Conservation (phyloP, 306 rosid species). For the Casuarina cunninghamiana region DNA sequence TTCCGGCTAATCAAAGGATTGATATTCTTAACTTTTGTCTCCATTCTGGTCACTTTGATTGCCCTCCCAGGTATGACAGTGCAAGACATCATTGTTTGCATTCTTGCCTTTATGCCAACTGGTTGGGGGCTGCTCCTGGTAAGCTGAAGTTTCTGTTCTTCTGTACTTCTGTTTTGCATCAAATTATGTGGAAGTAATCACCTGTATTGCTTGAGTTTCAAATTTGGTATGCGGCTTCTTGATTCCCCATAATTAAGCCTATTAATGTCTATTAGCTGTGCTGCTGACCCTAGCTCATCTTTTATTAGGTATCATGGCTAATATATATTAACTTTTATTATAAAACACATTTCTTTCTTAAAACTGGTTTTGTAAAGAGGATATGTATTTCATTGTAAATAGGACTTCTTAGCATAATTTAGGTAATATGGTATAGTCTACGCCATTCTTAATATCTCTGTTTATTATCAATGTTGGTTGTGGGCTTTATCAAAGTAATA, state of each 20-base stretch:
- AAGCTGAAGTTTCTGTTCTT: conserved; percentile 18
- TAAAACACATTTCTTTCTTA: too few species aligned
- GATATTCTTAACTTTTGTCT: conserved; percentile 77
- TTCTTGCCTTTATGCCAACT: conserved; percentile 98
- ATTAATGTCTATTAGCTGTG: background rate
- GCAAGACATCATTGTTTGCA: conserved; percentile 88
- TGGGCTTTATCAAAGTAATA: too few species aligned
- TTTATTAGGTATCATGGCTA: too few species aligned
- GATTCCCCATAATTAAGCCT: background rate
- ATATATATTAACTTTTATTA: too few species aligned
- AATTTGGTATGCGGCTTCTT: background rate
- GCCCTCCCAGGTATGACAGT: conserved; percentile 87
- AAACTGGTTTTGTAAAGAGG: too few species aligned
- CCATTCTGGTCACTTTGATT: conserved; percentile 74
- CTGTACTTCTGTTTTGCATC: background rate
- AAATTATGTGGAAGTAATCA: background rate
- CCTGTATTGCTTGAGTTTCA: background rate
- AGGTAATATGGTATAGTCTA: too few species aligned
- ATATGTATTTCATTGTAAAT: too few species aligned
- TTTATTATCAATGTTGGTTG: too few species aligned
- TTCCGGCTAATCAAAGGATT: conserved; percentile 91
- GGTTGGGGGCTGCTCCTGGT: conserved; percentile 99
- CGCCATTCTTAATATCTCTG: too few species aligned
- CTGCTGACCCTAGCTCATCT: background rate
- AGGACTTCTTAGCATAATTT: too few species aligned